Conservation (phyloP, 2,329 filamentous ascomycete species). For the Venturia nashicola region DNA sequence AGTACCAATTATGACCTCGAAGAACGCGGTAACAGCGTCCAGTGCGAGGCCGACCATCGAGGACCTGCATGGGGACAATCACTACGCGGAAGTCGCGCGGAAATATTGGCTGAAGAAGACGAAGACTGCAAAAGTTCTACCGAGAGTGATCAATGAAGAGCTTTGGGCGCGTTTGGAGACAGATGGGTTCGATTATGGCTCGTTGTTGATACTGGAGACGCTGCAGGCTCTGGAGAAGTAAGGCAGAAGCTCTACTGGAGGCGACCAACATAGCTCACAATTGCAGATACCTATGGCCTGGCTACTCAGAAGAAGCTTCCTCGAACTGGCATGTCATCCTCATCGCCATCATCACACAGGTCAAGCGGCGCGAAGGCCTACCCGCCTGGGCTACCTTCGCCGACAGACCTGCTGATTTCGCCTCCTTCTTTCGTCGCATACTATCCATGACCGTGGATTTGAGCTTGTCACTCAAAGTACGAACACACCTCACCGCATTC, state of each 20-base stretch:
- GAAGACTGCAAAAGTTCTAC: constrained; percentile 56
- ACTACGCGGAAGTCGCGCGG: constrained; percentile 58
- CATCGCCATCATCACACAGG: constrained; percentile 72
- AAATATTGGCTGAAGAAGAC: constrained; percentile 69
- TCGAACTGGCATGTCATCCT: constrained; percentile 88
- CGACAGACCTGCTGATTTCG: constrained; percentile 69
- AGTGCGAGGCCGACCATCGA: constrained; percentile 49
- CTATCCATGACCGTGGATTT: constrained; percentile 65
- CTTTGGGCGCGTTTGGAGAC: constrained; percentile 84
- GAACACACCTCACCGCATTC: constrained; percentile 78
- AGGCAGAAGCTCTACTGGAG: constrained; percentile 12
- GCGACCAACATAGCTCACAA: constrained; percentile 15
- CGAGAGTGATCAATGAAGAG: constrained; percentile 69
- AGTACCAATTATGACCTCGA: constrained; percentile 16
- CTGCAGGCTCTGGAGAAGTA: constrained; percentile 80
- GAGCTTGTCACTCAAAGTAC: constrained; percentile 33
- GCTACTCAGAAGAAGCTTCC: constrained; percentile 67
- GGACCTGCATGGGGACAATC: constrained; percentile 56
- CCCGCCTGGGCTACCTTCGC: constrained; percentile 79
- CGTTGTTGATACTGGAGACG: constrained; percentile 74
- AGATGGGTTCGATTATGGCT: constrained; percentile 64
- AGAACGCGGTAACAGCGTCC: constrained; percentile 11
- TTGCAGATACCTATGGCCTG: constrained; percentile 80
- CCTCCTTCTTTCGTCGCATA: constrained; percentile 75
- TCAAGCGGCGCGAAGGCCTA: constrained; percentile 77